Percentiles rank a stretch among this genome's conserved stretches.
Evolutionary conservation across 139 green algal species (phyloP).

Genomic region (Chlorella sp.): DNA sequence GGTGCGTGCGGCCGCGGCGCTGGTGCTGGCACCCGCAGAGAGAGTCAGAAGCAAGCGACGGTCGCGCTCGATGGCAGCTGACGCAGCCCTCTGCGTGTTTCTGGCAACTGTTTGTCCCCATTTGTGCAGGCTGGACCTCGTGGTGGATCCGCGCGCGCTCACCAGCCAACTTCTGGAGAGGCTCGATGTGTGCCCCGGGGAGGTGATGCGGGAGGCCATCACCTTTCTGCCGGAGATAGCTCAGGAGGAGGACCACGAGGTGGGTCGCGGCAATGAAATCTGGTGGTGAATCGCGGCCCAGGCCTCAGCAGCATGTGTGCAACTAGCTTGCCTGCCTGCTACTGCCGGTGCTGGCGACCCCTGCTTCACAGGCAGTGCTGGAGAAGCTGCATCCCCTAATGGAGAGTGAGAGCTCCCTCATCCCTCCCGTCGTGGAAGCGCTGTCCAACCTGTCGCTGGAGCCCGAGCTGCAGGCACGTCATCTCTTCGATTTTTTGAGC

Average conservation of each 20-base stretch:
- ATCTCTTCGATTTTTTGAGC: no score
- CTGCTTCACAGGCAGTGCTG: conserved; percentile 27
- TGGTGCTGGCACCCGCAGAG: no score
- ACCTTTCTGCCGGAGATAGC: conserved; percentile 39
- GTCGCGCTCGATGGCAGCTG: background rate
- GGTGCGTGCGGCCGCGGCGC: background rate
- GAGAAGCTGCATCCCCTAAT: conserved; percentile 25
- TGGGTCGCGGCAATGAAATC: no score
- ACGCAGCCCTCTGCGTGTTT: background rate
- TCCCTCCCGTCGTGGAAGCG: conserved; percentile 37
- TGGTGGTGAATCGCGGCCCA: no score
- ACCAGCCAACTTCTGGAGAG: conserved; percentile 27
- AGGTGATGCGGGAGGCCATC: conserved; percentile 21
- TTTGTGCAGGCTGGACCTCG: conserved; percentile 25
- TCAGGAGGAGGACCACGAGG: conserved; percentile 22
- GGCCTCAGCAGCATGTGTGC: background rate
- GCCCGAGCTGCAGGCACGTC: conserved; percentile 9
- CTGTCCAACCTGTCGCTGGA: conserved; percentile 35
- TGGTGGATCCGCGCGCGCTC: conserved; percentile 10
- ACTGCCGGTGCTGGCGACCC: no score
- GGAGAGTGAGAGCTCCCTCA: background rate
- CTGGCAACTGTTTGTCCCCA: background rate
- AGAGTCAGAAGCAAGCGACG: background rate
- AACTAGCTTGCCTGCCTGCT: background rate
- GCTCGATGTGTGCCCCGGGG: conserved; percentile 15